Base-by-base conservation (phyloP, 225 moss, liverwort and hornwort species). In the Sphagnum contortum region DNA sequence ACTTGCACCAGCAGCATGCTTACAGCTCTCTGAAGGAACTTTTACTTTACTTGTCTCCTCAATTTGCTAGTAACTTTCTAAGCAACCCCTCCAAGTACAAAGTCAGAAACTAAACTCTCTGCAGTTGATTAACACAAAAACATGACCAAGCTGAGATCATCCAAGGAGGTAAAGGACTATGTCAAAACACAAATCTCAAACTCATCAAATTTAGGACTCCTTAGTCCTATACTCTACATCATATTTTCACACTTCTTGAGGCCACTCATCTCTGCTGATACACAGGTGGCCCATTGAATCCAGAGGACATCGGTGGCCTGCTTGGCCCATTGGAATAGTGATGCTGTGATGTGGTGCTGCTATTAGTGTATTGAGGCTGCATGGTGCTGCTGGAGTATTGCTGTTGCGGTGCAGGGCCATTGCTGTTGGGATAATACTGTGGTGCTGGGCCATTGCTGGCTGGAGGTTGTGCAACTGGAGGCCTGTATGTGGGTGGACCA, bases 191-290 rank as follows among this genome's bases (percentile, higher is more conserved):
- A 29, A 29, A 29, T 29, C 29, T 29, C 29, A 29, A 29, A 29
- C 29, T 29, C 29, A 29, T 29, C 29, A 29, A 29, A 29, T 29
- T 29, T 29, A 29, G 29, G 29, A 29, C 29, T 29, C 29, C 29
- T 29, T 29, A 0, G 1, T 29, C 29, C 29, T 29, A 29, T 29
- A 29, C 29, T 29, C 29, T 29, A 29, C 29, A 29, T 29, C 29
- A 29, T 29, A 29, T 29, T 29, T 29, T 29, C 29, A 29, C 29
- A 29, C 29, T 29, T 29, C 29, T 1, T 29, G 72, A 80, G 70
- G 77, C 80, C 75, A 75, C 71, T 77, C 70, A 77, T 77, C 75
- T 75, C 76, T 80, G 80, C 80, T 84, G 80, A 80, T 73, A 84
- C 62, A 75, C 77, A 48, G 80, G 29, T 29, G 29, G 77, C 60